phyloP scores from a whole-genome alignment of 2,329 filamentous ascomycete genomes.

The Sclerotinia sclerotiorum region DNA sequence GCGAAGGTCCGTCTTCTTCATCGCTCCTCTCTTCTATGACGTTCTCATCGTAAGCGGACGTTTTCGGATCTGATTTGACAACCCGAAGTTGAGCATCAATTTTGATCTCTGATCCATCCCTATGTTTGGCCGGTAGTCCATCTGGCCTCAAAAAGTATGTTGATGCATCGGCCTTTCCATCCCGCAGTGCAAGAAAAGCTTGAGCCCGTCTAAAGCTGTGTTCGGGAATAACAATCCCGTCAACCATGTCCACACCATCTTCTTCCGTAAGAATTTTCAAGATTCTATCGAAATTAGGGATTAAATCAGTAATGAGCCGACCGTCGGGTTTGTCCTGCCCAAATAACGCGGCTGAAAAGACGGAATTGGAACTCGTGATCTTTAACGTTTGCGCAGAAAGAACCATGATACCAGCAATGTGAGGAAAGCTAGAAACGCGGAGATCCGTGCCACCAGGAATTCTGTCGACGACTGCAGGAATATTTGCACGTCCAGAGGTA shows the following conservation, averaged over 20 bases:
- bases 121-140: conserved; percentile 80
- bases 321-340: conserved; percentile 84
- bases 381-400: conserved; percentile 74
- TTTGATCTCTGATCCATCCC: conserved; percentile 87
- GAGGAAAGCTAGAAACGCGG: conserved; percentile 88
- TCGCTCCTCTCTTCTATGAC: conserved; percentile 63
- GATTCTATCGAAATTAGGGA: conserved; percentile 85
- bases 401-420: conserved; percentile 96
- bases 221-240: conserved; percentile 96
- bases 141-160: conserved; percentile 80
- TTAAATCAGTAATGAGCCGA: conserved; percentile 72
- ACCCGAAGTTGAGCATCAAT: conserved; percentile 97
- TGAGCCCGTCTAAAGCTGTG: conserved; percentile 91
- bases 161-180: conserved; percentile 76
- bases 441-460: conserved; percentile 68
- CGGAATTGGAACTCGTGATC: conserved; percentile 90
- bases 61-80: conserved; percentile 81
- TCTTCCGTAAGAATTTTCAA: conserved; percentile 80
- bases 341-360: conserved; percentile 90
- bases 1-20: conserved; percentile 45
- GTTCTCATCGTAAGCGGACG: conserved; percentile 57
- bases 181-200: conserved; percentile 77
- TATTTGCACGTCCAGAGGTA: conserved; percentile 73
- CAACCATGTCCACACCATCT: conserved; percentile 77
- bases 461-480: conserved; percentile 80